Base-by-base conservation (phyloP, 2,329 filamentous ascomycete species). In the Graphiopsis chlorocephala region DNA sequence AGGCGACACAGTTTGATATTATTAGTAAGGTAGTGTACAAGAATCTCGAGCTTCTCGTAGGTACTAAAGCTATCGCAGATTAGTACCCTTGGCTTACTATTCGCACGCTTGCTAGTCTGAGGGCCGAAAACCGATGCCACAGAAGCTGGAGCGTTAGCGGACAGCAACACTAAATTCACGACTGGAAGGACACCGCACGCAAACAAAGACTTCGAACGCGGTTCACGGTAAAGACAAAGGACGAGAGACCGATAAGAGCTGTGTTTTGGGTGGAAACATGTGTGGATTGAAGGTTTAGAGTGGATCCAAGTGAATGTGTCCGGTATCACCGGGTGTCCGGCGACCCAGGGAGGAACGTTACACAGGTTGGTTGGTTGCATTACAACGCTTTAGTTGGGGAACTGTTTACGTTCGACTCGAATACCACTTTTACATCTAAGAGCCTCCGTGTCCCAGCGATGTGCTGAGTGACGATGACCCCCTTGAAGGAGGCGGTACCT, bases 21-120 rank as follows among this genome's bases (percentile, higher is more conserved):
- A 56, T 76, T 74, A 42, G 71, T 63, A 56, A 73, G 72, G 64
- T 68, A 76, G 61, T 69, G 72, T 65, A 73, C 70, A 55, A 72
- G 35, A 57, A 76, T 67, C 33, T 72, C 61, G 38, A 70, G 73
- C 15, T 72, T 75, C 63, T 78, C 70, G 59, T 78, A 72, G 15
- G 72, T 75, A 14, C 69, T 69, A 61, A 79, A 77, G 57, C 77
- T 68, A 64, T 79, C 71, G 25, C 65, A 74, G 23, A 78, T 76
- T 20, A 78, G 69, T 2, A 78, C 62, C 1, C 74, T 72, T 67
- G 70, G 75, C 64, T 71, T 75, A 10, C 68, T 31, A 29, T 75
- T 68, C 63, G 74, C 76, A 59, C 61, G 64, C 56, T 61, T 67
- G 68, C 70, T 73, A 8, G 75, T 78, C 66, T 75, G 42, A 15